phyloP scores from a whole-genome alignment of 352 stramenopile genomes.

The Globisporangium polare region DNA sequence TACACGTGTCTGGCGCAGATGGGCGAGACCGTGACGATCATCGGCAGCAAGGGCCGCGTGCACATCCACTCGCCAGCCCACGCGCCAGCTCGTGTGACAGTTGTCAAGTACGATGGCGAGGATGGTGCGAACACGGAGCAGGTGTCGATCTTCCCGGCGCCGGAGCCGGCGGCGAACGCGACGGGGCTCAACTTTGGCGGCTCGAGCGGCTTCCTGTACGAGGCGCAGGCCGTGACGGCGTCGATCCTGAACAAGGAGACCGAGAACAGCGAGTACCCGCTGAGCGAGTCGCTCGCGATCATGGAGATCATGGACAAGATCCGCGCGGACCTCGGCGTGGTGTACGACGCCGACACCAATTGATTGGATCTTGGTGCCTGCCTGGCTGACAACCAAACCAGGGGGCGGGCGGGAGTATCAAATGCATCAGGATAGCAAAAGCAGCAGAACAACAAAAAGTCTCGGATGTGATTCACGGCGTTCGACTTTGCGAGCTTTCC shows the following conservation, averaged over 20 bases:
- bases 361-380: neutral
- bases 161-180: constrained; percentile 24
- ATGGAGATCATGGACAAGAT: constrained; percentile 73
- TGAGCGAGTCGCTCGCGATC: constrained; percentile 58
- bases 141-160: constrained; percentile 40
- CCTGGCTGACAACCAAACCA: neutral
- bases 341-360: constrained; percentile 40
- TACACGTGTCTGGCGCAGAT: constrained; percentile 60
- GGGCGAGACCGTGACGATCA: constrained; percentile 65
- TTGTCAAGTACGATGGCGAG: constrained; percentile 27
- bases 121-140: constrained; percentile 24
- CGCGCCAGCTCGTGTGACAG: constrained; percentile 40
- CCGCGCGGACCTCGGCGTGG: constrained; percentile 49
- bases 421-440: neutral
- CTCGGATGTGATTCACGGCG: no score
- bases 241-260: constrained; percentile 47
- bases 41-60: constrained; percentile 71
- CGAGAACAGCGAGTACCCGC: constrained; percentile 55
- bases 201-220: constrained; percentile 75
- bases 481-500: no score
- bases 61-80: constrained; percentile 59
- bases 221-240: constrained; percentile 60
- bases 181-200: constrained; percentile 57
- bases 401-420: neutral
- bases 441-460: no score